These are phyloP conservation scores for Spergularia azorica DNA, from an alignment of 179 eudicot species.

Conservation along the genomic window DNA sequence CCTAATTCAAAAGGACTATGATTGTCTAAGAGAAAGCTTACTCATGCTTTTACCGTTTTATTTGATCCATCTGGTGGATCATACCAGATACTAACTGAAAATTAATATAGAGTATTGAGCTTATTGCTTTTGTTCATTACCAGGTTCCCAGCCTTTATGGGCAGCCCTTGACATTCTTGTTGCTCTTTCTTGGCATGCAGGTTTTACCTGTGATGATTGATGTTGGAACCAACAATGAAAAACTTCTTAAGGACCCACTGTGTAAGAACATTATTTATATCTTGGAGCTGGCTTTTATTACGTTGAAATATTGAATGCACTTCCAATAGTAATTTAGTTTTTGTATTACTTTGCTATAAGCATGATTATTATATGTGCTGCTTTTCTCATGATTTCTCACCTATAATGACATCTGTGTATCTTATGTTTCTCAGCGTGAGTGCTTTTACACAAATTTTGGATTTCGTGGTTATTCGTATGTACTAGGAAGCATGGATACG, in stretches of 20 bases:
- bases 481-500: no score
- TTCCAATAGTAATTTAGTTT: background rate
- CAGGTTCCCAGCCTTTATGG: background rate
- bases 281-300: slow-evolving; percentile 2
- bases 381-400: background rate
- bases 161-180: slow-evolving; percentile 11
- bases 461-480: no score
- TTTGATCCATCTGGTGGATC: slow-evolving; percentile 1
- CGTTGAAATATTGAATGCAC: background rate
- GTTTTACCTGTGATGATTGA: slow-evolving; percentile 98
- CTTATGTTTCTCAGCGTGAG: slow-evolving; percentile 10
- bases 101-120: background rate
- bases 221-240: slow-evolving; percentile 96
- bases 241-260: slow-evolving; percentile 77
- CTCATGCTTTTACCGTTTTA: slow-evolving; percentile 6
- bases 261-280: slow-evolving; percentile 52
- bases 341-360: background rate
- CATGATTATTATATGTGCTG: slow-evolving; percentile 8
- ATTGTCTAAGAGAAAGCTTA: background rate
- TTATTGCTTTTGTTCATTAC: background rate
- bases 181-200: slow-evolving; percentile 40
- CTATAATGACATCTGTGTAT: background rate
- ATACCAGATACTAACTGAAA: background rate
- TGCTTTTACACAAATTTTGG: background rate
- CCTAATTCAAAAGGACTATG: background rate